Evolutionary conservation across 495 filamentous ascomycete genomes (phyloP), one percentile per base, ranked within the genome.

Genomic region (Pseudomonodictys pantanalensis): DNA sequence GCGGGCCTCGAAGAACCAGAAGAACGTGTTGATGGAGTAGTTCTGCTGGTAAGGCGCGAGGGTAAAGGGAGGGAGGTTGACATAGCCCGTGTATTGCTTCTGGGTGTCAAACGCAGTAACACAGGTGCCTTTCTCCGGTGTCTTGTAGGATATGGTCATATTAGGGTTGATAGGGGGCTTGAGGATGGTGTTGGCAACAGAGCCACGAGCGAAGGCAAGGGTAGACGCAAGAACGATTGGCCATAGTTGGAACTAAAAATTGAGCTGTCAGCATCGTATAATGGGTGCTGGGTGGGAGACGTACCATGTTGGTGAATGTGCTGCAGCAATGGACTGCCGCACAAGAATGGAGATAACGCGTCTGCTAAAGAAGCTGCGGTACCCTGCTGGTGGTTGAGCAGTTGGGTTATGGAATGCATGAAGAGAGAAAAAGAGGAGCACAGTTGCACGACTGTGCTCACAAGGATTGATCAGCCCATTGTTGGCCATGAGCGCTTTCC

Each of bases 11-110:
- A 90, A 80, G 67, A 88, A 90, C 86, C 86, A 89, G 72, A 89
- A 90, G 67, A 87, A 89, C 24, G 80, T 87, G 68, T 90, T 88
- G 54, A 86, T 85, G n/a, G 82, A 76, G 64, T 85, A 88, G 24
- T 80, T 69, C 58, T 83, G 78, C 61, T 76, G 65, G 49, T 70
- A 50, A 3, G 47, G 17, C 7, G 41, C 70, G 9, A 85, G 69
- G n/a, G 74, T 77, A 12, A 67, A 67, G 2, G 80, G 76, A 15
- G 82, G 81, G 8, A 85, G 68, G 43, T 78, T 23, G 29, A 79
- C 69, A 62, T 77, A 69, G 22, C 77, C 77, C 4, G 71, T 26
- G 58, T 69, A 77, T 17, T 60, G 61, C 32, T 53, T 52, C 54
- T 72, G 71, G 9, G 56, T 60, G 0, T 47, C 11, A 42, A 69